Evolutionary conservation across 1,284 basidiomycete genomes (phyloP).

Genomic region (Papiliotrema nemorosa): DNA sequence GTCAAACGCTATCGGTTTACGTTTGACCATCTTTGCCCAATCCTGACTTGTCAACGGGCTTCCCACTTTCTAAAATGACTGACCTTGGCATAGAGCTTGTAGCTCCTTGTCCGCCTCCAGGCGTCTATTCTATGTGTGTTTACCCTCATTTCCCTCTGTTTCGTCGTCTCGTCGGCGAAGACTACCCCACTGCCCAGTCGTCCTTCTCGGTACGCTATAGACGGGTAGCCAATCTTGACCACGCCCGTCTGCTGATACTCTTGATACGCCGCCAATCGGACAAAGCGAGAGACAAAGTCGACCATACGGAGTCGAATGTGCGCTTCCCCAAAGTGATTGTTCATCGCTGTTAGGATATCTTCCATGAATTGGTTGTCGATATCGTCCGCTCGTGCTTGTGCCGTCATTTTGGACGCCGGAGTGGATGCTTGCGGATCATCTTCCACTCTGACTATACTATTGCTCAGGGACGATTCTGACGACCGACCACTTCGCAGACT

Average conservation of each 20-base stretch:
- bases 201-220: constrained; percentile 41
- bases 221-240: constrained; percentile 63
- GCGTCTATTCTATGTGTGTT: constrained; percentile 73
- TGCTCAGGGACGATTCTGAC: constrained; percentile 25
- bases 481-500: constrained; percentile 17
- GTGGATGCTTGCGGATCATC: constrained; percentile 13
- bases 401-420: constrained; percentile 14
- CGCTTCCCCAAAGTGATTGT: constrained; percentile 71
- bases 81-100: constrained; percentile 61
- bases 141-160: constrained; percentile 60
- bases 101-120: constrained; percentile 68
- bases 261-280: constrained; percentile 69
- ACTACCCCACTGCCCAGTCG: constrained; percentile 64
- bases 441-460: constrained; percentile 24
- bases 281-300: constrained; percentile 71
- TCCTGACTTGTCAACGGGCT: constrained; percentile 52
- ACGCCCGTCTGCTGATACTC: constrained; percentile 67
- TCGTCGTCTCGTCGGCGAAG: constrained; percentile 62
- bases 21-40: constrained; percentile 53
- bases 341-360: constrained; percentile 72
- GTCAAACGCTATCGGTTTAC: constrained; percentile 63
- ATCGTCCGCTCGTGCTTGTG: constrained; percentile 57
- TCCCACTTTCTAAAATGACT: constrained; percentile 19
- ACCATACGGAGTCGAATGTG: constrained; percentile 72
- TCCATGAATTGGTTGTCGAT: constrained; percentile 85